Evolutionary conservation across 495 filamentous ascomycete genomes (phyloP), one percentile per base, ranked within the genome.

Genomic region (Geopyxis carbonaria): DNA sequence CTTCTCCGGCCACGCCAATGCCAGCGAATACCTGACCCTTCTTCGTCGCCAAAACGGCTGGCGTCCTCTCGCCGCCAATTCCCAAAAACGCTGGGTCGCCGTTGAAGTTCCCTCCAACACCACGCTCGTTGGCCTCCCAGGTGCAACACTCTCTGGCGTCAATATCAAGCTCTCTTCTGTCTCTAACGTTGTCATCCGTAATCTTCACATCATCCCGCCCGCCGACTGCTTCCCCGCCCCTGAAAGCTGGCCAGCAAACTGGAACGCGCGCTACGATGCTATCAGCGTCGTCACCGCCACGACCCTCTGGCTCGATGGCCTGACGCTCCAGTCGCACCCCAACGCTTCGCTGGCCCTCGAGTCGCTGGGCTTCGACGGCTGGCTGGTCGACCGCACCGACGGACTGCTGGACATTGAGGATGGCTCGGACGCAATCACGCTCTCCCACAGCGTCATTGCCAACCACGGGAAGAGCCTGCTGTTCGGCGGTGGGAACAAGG

Each of bases 401-500:
- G 48, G 48, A 0, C 42, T 51, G 6, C 45, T 51, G 28, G 48
- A 50, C 20, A 36, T 38, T 24, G 45, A 48, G 19, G 48, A 48
- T 34, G 48, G 48, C 19, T 40, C 45, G 0, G 48, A 50, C 29
- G 38, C 45, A 8, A 45, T 51, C 22, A 51, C 48, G 14, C 48
- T 51, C 32, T 48, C 45, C 20, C 48, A 51, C 24, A 51, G 48
- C 23, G 33, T 51, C 22, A 36, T 51, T 9, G 34, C 35, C 0
- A 51, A 51, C 36, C 48, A 51, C 42, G 45, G 48, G 25, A 51
- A 50, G 28, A 49, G 45, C 9, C 36, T 51, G 10, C 46, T 51
- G 7, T 51, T 43, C 24, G 46, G 48, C 22, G 48, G 46, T 25
- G 45, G 45, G 5, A 43, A 42, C 29, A 51, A 45, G 13, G 42